Evolutionary conservation across 495 filamentous ascomycete species (phyloP).

Genomic region (Astrothelium macrocarpum): DNA sequence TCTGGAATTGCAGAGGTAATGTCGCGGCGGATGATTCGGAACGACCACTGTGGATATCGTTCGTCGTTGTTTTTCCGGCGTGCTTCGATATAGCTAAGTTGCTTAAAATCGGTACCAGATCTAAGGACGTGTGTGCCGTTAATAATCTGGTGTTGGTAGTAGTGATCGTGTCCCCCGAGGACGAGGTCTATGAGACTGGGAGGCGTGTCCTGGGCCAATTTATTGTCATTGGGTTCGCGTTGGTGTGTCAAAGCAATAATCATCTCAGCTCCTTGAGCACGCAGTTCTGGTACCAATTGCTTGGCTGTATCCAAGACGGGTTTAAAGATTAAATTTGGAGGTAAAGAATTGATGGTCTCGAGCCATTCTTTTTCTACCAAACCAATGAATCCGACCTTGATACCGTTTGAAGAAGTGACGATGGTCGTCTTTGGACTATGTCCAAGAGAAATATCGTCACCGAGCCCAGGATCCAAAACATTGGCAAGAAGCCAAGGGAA

Average conservation of each 20-base stretch:
- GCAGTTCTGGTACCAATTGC: conserved; percentile 57
- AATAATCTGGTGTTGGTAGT: conserved; percentile 63
- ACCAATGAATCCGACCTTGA: conserved; percentile 78
- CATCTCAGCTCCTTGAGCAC: conserved; percentile 68
- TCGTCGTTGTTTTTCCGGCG: conserved; percentile 37
- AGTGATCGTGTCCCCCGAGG: conserved; percentile 84
- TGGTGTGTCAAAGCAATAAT: conserved; percentile 75
- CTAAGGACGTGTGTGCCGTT: conserved; percentile 73
- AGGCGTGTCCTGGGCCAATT: conserved; percentile 59
- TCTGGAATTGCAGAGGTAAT: conserved; percentile 55
- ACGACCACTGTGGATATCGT: conserved; percentile 50
- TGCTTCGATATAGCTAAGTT: conserved; percentile 77
- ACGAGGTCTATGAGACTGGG: conserved; percentile 70
- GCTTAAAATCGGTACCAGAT: conserved; percentile 82
- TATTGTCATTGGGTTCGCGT: conserved; percentile 68
- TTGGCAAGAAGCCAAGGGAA: conserved; percentile 91
- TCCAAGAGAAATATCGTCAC: conserved; percentile 56
- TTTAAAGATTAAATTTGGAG: conserved; percentile 68
- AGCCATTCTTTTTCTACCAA: conserved; percentile 74
- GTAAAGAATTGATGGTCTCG: conserved; percentile 76
- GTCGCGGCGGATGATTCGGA: conserved; percentile 67
- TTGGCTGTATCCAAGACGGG: conserved; percentile 62
- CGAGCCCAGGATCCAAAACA: conserved; percentile 67
- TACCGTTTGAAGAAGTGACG: conserved; percentile 66
- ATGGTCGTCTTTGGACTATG: conserved; percentile 61